Percentiles rank a stretch among this genome's conserved stretches.
Evolutionary conservation across 1,284 basidiomycete genomes (phyloP).

Genomic region (Cutaneotrichosporon mucoides): DNA sequence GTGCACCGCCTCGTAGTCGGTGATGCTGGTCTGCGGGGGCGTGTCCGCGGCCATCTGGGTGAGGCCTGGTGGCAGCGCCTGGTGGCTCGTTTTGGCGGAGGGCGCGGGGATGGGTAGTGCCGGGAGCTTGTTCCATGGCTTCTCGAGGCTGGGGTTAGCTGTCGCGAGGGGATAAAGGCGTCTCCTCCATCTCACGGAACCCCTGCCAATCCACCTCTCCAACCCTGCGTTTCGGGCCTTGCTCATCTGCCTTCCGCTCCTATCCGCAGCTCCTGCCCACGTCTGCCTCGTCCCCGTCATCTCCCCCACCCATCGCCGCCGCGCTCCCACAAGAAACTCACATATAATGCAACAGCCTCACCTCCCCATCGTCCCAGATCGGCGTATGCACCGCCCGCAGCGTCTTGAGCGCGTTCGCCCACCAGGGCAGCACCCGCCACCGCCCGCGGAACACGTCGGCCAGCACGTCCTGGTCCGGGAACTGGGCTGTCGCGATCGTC

Average conservation of each 20-base stretch:
- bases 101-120: neutral
- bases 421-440: conserved; percentile 51
- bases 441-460: conserved; percentile 68
- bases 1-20: conserved; percentile 39
- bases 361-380: conserved; percentile 50
- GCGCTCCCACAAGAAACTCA: conserved; percentile 21
- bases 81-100: neutral
- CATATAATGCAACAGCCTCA: conserved; percentile 50
- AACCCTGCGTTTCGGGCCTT: no score
- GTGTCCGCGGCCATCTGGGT: conserved; percentile 25
- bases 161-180: neutral
- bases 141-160: conserved; percentile 38
- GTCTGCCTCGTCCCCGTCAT: no score
- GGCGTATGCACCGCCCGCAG: conserved; percentile 44
- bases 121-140: conserved; percentile 43
- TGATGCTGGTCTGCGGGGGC: conserved; percentile 28
- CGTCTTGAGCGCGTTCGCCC: conserved; percentile 53
- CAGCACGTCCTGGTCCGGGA: conserved; percentile 91
- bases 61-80: conserved; percentile 29
- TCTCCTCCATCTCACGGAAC: neutral
- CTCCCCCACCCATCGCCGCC: neutral
- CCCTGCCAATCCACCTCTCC: neutral
- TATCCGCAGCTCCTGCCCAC: no score
- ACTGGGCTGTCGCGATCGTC: conserved; percentile 65
- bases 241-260: no score